A percentile compares a stretch with the other conserved stretches of the same genome.
phyloP scores from a whole-genome alignment of 1,284 basidiomycete species.

The Coniferiporia weirii region DNA sequence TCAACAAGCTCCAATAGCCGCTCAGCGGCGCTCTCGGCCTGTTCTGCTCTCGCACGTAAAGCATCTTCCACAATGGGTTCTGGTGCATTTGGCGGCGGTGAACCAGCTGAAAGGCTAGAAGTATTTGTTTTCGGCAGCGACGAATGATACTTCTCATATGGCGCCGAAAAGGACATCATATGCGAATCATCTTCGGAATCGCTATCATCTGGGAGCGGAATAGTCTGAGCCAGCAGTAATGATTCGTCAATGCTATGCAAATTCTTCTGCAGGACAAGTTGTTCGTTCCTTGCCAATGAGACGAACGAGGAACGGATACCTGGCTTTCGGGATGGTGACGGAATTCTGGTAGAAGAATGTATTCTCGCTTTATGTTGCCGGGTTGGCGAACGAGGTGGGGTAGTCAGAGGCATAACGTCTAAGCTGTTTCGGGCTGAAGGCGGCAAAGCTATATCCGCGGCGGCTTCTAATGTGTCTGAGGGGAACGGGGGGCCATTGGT shows the following conservation, averaged over 20 bases:
- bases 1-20: conserved; percentile 75
- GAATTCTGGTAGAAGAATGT: conserved; percentile 15
- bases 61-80: conserved; percentile 75
- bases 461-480: neutral
- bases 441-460: conserved; percentile 28
- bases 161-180: conserved; percentile 65
- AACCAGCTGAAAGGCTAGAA: conserved; percentile 26
- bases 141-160: conserved; percentile 45
- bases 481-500: conserved; percentile 2
- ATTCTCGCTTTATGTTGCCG: conserved; percentile 11
- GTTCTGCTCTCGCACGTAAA: conserved; percentile 76
- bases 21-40: conserved; percentile 84
- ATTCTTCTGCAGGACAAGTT: conserved; percentile 26
- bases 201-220: conserved; percentile 68
- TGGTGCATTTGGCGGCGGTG: conserved; percentile 32
- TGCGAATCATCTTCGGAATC: conserved; percentile 59
- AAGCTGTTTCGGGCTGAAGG: conserved; percentile 35
- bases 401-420: conserved; percentile 42
- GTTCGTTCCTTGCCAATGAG: conserved; percentile 29
- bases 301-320: conserved; percentile 7
- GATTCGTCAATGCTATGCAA: conserved; percentile 49
- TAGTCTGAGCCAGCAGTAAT: conserved; percentile 61
- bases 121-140: conserved; percentile 15
- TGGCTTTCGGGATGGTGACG: conserved; percentile 15
- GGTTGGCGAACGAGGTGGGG: conserved; percentile 43